Evolutionary conservation across 768 basidiomycete species (phyloP).

Genomic region (Xerocomellus amylosporus): DNA sequence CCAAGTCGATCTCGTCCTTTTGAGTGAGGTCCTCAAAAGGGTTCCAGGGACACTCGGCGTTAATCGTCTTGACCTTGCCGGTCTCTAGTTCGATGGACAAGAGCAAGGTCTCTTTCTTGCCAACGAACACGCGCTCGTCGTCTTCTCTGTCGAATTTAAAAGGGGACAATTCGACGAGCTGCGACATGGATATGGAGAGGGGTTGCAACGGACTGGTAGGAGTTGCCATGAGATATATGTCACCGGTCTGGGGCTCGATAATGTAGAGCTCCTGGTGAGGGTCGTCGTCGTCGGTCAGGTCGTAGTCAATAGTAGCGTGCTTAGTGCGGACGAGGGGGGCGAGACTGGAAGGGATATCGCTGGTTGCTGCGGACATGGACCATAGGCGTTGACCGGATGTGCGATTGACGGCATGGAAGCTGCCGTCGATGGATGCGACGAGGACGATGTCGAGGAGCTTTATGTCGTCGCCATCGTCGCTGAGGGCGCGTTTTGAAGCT

Average conservation of each 20-base stretch:
- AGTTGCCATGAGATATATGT: constrained; percentile 81
- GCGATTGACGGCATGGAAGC: constrained; percentile 89
- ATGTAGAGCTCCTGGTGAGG: constrained; percentile 75
- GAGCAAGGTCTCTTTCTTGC: constrained; percentile 85
- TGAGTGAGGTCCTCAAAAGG: constrained; percentile 54
- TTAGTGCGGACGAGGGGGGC: constrained; percentile 73
- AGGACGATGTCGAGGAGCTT: constrained; percentile 81
- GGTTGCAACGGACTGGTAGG: constrained; percentile 73
- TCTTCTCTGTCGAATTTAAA: constrained; percentile 65
- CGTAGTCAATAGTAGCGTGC: constrained; percentile 57
- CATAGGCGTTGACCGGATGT: constrained; percentile 79
- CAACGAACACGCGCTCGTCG: constrained; percentile 76
- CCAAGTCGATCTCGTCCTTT: constrained; percentile 47
- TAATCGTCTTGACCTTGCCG: constrained; percentile 73
- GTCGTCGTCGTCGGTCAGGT: constrained; percentile 52
- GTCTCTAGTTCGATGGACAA: constrained; percentile 75
- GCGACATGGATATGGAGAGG: constrained; percentile 87
- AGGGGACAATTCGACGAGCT: constrained; percentile 85
- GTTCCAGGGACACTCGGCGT: constrained; percentile 77
- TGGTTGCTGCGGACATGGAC: constrained; percentile 74
- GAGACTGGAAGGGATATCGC: constrained; percentile 50
- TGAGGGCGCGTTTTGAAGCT: constrained; percentile 4
- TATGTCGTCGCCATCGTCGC: constrained; percentile 40
- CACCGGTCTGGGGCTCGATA: constrained; percentile 92
- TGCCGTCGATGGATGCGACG: constrained; percentile 91